Conservation (phyloP, 768 basidiomycete genomes). For the Pisolithus orientalis region DNA sequence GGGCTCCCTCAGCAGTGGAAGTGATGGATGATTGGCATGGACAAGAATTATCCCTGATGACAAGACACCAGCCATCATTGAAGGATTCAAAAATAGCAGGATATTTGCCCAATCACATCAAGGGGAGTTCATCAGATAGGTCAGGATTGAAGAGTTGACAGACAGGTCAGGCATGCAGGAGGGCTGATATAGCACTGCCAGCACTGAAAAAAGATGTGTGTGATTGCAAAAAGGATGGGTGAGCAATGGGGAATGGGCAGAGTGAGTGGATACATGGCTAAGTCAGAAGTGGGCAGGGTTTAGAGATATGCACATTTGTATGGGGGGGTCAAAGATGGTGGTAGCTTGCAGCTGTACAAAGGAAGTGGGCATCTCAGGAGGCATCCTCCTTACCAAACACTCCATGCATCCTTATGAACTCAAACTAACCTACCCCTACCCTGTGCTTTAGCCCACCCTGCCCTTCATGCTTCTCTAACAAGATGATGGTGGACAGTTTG, state of each 20-base stretch:
- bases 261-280: slow-evolving; percentile 28
- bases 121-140: slow-evolving; percentile 66
- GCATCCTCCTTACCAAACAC: too few species aligned
- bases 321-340: slow-evolving; percentile 11
- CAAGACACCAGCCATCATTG: slow-evolving; percentile 79
- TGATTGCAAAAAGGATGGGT: slow-evolving; percentile 4
- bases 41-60: slow-evolving; percentile 44
- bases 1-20: slow-evolving; percentile 36
- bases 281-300: slow-evolving; percentile 19
- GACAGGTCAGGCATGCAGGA: slow-evolving; percentile 44
- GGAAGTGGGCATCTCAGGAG: slow-evolving; percentile 23
- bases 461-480: too few species aligned
- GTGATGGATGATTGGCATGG: slow-evolving; percentile 37
- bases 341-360: slow-evolving; percentile 1
- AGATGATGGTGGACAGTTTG: too few species aligned
- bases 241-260: slow-evolving; percentile 33
- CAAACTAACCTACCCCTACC: too few species aligned
- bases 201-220: slow-evolving; percentile 6
- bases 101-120: slow-evolving; percentile 49
- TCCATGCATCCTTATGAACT: too few species aligned
- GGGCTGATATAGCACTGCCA: slow-evolving; percentile 12
- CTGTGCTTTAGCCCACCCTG: too few species aligned
- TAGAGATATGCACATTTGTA: slow-evolving; percentile 13
- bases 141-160: slow-evolving; percentile 62
- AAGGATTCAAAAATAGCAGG: slow-evolving; percentile 60